Evolutionary conservation across 768 basidiomycete genomes (phyloP).

Genomic region (Lactarius vividus): DNA sequence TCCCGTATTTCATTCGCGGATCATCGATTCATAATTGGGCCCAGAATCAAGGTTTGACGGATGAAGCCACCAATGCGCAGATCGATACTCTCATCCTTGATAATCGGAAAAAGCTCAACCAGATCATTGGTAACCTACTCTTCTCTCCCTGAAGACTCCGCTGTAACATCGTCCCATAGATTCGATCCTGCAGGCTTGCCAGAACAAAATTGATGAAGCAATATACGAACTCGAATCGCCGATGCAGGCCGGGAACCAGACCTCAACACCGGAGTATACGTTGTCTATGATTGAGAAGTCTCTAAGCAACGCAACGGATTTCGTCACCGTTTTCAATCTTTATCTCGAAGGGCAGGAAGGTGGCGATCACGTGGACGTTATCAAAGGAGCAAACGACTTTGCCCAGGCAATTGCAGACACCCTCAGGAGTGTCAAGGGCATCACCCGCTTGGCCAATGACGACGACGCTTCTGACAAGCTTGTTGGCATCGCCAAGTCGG

Average conservation of each 20-base stretch:
- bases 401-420: conserved; percentile 93
- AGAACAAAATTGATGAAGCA: conserved; percentile 94
- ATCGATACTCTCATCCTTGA: conserved; percentile 96
- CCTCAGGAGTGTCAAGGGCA: conserved; percentile 90
- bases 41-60: conserved; percentile 79
- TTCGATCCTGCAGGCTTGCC: conserved; percentile 94
- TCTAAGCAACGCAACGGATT: conserved; percentile 90
- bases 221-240: conserved; percentile 98
- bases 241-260: conserved; percentile 89
- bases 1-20: background rate
- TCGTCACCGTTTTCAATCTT: conserved; percentile 91
- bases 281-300: conserved; percentile 98
- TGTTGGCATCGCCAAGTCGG: conserved; percentile 73
- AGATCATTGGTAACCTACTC: conserved; percentile 77
- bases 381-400: conserved; percentile 95
- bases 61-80: conserved; percentile 92
- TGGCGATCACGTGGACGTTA: conserved; percentile 95
- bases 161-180: conserved; percentile 46
- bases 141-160: conserved; percentile 14
- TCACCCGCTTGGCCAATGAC: conserved; percentile 86
- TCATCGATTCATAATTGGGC: conserved; percentile 19
- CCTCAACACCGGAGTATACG: conserved; percentile 98
- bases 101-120: conserved; percentile 95
- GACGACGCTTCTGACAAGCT: conserved; percentile 94
- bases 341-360: conserved; percentile 84